phyloP scores from a whole-genome alignment of 192 early-diverging fungal genomes.

The Coemansia sp. region DNA sequence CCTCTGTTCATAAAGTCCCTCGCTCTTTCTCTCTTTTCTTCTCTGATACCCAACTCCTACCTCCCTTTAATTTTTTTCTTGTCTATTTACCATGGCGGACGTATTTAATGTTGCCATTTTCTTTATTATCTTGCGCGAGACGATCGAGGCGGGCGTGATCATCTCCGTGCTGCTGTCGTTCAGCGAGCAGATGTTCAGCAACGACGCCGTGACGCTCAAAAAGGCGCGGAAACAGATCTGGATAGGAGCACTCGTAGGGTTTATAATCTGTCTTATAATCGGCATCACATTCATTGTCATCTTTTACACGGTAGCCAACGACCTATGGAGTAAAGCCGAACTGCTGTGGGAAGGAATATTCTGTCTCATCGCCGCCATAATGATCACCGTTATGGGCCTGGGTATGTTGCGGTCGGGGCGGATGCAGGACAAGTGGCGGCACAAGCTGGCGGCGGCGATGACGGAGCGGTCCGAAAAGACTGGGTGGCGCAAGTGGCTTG shows the following conservation, averaged over 20 bases:
- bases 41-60: too few relatives aligned
- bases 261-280: slow-evolving; percentile 68
- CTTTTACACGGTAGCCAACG: slow-evolving; percentile 61
- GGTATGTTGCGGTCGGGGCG: slow-evolving; percentile 74
- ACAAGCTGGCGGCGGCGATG: slow-evolving; percentile 59
- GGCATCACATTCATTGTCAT: slow-evolving; percentile 77
- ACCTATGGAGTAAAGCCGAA: slow-evolving; percentile 67
- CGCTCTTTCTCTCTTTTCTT: neutral
- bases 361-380: slow-evolving; percentile 68
- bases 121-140: slow-evolving; percentile 80
- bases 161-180: slow-evolving; percentile 84
- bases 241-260: slow-evolving; percentile 69
- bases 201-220: slow-evolving; percentile 50
- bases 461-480: slow-evolving; percentile 28
- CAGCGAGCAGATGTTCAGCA: slow-evolving; percentile 63
- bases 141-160: slow-evolving; percentile 85
- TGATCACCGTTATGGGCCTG: slow-evolving; percentile 81
- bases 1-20: neutral
- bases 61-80: neutral
- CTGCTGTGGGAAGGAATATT: slow-evolving; percentile 85
- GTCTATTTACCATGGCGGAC: slow-evolving; percentile 41
- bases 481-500: slow-evolving; percentile 31
- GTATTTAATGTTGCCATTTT: slow-evolving; percentile 70
- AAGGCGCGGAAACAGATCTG: slow-evolving; percentile 70
- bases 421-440: slow-evolving; percentile 78